These are phyloP conservation scores for Ramicandelaber brevisporus DNA, from an alignment of 192 early-diverging fungal species.

Conservation along the genomic window DNA sequence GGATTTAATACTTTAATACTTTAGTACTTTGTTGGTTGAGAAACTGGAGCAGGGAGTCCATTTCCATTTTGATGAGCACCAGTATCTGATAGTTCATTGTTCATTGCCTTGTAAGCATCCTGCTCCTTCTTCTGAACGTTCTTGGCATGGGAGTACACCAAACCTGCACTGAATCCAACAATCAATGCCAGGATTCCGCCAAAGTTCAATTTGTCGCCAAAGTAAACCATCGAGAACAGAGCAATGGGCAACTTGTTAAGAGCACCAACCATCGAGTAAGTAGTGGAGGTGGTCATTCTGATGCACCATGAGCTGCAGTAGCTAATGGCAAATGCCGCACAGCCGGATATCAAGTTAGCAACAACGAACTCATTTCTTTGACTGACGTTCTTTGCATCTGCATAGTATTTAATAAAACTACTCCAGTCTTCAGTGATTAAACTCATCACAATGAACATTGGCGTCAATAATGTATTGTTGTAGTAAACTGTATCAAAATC, in stretches of 20 bases:
- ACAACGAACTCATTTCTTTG: constrained; percentile 32
- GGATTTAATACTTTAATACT: too few species aligned
- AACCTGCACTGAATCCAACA: constrained; percentile 55
- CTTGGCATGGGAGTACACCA: constrained; percentile 51
- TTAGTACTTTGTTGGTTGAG: too few species aligned
- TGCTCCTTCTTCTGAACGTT: constrained; percentile 24
- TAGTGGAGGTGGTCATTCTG: constrained; percentile 40
- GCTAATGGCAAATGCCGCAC: constrained; percentile 74
- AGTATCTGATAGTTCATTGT: too few species aligned
- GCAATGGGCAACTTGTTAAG: constrained; percentile 96
- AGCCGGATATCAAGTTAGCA: constrained; percentile 52
- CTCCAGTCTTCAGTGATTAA: constrained; percentile 42
- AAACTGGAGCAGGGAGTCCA: too few species aligned
- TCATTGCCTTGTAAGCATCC: too few species aligned
- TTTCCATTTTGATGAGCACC: too few species aligned
- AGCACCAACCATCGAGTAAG: constrained; percentile 92
- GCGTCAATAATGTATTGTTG: constrained; percentile 80
- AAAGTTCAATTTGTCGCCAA: constrained; percentile 60
- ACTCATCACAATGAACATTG: constrained; percentile 44
- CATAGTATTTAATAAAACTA: constrained; percentile 14
- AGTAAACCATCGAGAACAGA: constrained; percentile 82
- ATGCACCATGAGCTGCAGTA: constrained; percentile 42
- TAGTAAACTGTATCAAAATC: constrained; percentile 97
- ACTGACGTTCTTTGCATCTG: constrained; percentile 18
- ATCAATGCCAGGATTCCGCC: constrained; percentile 67